Base-by-base conservation (phyloP, 2,329 filamentous ascomycete species). In the Ramularia endophylla region DNA sequence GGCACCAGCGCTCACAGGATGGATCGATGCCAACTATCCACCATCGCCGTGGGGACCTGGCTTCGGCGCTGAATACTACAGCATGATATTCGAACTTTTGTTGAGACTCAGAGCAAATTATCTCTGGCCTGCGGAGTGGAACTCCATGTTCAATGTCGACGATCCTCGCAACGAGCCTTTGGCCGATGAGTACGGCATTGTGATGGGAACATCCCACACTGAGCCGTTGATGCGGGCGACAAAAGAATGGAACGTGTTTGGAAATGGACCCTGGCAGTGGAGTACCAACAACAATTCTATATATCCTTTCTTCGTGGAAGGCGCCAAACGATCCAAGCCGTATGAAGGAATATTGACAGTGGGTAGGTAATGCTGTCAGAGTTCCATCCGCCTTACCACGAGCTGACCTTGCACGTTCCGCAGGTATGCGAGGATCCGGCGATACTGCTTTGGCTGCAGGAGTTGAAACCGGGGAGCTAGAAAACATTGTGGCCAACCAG, bases 51-150 rank as follows among this genome's bases (percentile, higher is more conserved):
- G 43, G 36, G 57, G 57, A 9, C 52, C 52, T 13, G 53, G 45
- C 12, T 56, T 45, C 44, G 53, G 54, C 63, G 66, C n/a, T n/a
- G 71, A 75, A 3, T 85, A 87, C 59, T 85, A 87, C 61, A 66
- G 73, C 3, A 73, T 75, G 15, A 76, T 87, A 15, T 86, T 85
- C 47, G 84, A 87, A 64, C 68, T 87, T 1, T 65, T 87, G 1
- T 73, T 87, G 5, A 73, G 84, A 5, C 69, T 84, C 19, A 73
- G 78, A 27, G 83, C 83, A 12, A 87, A 87, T 60, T 87, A 86
- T 54, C 67, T 87, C 36, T 87, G 84, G 83, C 84, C 83, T 0
- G 75, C 81, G 1, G 70, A 78, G 58, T 87, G 83, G 84, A 75
- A 73, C 5, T 75, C 73, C 48, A 85, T 85, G 72, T 84, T 87